A percentile compares a stretch with the other conserved stretches of the same genome.
Evolutionary conservation across 192 early-diverging fungal genomes (phyloP).

Genomic region (Diversispora eburnea): DNA sequence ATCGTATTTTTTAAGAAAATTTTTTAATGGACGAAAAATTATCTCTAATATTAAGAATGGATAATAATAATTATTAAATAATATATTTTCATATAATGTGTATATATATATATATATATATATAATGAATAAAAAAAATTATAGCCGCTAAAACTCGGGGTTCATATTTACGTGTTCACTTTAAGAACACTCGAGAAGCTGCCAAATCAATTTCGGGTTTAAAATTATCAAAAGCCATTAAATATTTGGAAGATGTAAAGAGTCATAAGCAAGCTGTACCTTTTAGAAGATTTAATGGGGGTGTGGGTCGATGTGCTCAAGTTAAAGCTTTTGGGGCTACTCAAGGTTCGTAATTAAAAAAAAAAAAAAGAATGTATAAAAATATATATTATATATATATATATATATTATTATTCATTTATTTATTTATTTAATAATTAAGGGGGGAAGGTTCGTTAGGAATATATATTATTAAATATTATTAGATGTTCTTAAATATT

Average conservation of each 20-base stretch:
- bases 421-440: too few relatives aligned
- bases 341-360: constrained; percentile 41
- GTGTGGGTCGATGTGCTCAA: constrained; percentile 96
- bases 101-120: neutral
- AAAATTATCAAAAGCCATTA: constrained; percentile 87
- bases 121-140: neutral
- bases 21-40: too few relatives aligned
- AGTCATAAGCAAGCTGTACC: constrained; percentile 97
- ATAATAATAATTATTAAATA: neutral
- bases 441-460: too few relatives aligned
- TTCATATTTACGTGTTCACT: constrained; percentile 89
- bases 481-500: neutral
- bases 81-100: neutral
- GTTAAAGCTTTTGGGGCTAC: constrained; percentile 89
- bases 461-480: too few relatives aligned
- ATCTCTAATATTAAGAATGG: too few relatives aligned
- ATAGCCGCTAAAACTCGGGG: constrained; percentile 85
- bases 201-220: constrained; percentile 90
- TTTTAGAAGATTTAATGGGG: constrained; percentile 95
- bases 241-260: constrained; percentile 91
- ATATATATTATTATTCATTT: too few relatives aligned
- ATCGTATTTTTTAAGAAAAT: too few relatives aligned
- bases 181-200: constrained; percentile 99
- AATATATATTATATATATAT: too few relatives aligned
- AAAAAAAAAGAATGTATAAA: too few relatives aligned